A percentile compares a stretch with the other conserved stretches of the same genome.
These are phyloP conservation scores for Serendipita sp. DNA, from an alignment of 768 basidiomycete species.

Conservation along the genomic window DNA sequence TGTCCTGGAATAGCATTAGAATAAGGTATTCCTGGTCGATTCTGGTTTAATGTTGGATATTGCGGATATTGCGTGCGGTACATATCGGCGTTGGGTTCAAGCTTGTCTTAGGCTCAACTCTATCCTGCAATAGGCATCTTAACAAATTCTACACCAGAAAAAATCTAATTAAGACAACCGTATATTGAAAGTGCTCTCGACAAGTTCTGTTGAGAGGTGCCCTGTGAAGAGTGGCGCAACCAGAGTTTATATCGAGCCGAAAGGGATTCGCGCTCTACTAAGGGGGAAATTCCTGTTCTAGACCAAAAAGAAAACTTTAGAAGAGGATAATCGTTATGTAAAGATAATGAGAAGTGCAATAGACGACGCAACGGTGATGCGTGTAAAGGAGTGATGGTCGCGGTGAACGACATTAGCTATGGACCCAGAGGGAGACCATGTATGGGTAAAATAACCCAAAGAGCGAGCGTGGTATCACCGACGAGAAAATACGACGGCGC, in stretches of 20 bases:
- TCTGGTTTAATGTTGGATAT: constrained; percentile 1
- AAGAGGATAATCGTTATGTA: no score
- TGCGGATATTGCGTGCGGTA: constrained; percentile 5
- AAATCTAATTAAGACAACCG: no score
- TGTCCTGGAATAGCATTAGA: background rate
- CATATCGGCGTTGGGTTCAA: constrained; percentile 1
- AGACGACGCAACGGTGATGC: background rate
- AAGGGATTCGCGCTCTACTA: no score
- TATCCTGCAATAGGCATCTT: background rate
- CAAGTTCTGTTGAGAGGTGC: no score
- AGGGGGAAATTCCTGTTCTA: no score
- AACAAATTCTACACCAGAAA: no score
- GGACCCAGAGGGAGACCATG: background rate
- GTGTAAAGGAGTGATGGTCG: background rate
- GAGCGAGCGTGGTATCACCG: background rate
- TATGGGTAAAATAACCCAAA: background rate
- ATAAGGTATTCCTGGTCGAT: constrained; percentile 5
- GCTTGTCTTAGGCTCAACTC: background rate
- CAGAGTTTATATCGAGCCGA: no score
- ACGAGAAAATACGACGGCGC: background rate
- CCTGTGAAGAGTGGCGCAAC: no score
- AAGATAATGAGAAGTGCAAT: no score
- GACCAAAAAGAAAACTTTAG: no score
- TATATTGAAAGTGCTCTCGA: no score
- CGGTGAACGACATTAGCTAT: background rate